phyloP scores from a whole-genome alignment of 164 flowering plant genomes.

The Tinospora cordifolia region DNA sequence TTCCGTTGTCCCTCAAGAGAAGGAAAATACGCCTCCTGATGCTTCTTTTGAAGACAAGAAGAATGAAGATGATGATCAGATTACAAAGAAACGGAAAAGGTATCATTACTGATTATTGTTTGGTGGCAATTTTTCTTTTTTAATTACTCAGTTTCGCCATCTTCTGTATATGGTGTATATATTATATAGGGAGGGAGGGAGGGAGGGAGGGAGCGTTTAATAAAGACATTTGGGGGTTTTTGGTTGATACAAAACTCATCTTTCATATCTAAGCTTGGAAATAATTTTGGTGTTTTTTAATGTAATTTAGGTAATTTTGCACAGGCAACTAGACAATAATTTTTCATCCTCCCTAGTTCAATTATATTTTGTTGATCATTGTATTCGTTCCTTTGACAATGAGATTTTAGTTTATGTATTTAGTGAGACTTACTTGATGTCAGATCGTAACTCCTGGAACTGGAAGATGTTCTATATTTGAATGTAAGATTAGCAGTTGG shows the following conservation, averaged over 20 bases:
- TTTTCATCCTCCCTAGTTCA: neutral
- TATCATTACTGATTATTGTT: constrained; percentile 14
- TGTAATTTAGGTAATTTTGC: neutral
- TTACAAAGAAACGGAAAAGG: constrained; percentile 56
- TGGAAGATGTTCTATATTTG: neutral
- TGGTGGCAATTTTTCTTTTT: too few species aligned
- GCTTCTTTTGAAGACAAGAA: constrained; percentile 9
- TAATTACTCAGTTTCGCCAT: too few species aligned
- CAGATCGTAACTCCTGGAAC: neutral
- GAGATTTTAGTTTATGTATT: neutral
- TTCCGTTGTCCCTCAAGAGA: constrained; percentile 14
- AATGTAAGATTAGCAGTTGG: neutral
- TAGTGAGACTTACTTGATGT: too few species aligned
- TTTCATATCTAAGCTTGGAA: neutral
- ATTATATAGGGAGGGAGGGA: too few species aligned
- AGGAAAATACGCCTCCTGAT: constrained; percentile 5
- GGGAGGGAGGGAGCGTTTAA: neutral
- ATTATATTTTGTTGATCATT: too few species aligned
- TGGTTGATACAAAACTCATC: neutral
- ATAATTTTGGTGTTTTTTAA: neutral
- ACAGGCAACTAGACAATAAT: neutral
- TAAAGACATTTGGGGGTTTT: neutral
- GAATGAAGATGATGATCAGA: constrained; percentile 26
- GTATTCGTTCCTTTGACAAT: neutral
- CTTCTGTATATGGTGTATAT: too few species aligned